These are phyloP conservation scores for Colletotrichum euphorbiae DNA, from an alignment of 2,329 filamentous ascomycete species.

Conservation along the genomic window DNA sequence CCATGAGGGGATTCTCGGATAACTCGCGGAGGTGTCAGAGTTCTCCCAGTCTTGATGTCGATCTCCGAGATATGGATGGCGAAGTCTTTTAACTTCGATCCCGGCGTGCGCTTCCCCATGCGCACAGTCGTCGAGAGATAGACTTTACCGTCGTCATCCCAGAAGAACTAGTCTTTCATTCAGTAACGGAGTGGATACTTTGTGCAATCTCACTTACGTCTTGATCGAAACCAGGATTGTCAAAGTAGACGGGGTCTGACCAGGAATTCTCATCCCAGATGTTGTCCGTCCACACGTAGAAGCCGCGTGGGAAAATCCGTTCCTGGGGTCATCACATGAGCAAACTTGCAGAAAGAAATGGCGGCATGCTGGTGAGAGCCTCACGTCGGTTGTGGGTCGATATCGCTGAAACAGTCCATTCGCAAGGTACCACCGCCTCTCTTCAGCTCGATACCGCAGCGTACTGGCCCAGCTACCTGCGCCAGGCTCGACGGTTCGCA, in stretches of 20 bases:
- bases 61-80: constrained; percentile 60
- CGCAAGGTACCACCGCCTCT: constrained; percentile 58
- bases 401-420: constrained; percentile 59
- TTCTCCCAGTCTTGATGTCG: constrained; percentile 55
- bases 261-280: constrained; percentile 63
- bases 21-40: constrained; percentile 49
- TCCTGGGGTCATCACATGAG: constrained; percentile 48
- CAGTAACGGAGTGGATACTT: not conserved
- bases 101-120: constrained; percentile 49
- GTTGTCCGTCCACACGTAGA: constrained; percentile 64
- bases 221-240: constrained; percentile 65
- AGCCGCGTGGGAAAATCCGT: constrained; percentile 63
- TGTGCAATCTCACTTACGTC: constrained; percentile 51
- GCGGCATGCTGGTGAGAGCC: not conserved
- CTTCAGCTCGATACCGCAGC: constrained; percentile 55
- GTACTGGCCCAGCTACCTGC: constrained; percentile 63
- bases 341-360: not conserved
- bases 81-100: constrained; percentile 61
- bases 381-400: constrained; percentile 48
- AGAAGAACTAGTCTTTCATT: constrained; percentile 51
- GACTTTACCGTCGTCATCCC: constrained; percentile 60
- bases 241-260: constrained; percentile 66
- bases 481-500: constrained; percentile 63
- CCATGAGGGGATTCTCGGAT: constrained; percentile 54
- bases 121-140: constrained; percentile 60